Conservation (phyloP, 371 early-diverging fungal genomes). For the Mortierella sp. region DNA sequence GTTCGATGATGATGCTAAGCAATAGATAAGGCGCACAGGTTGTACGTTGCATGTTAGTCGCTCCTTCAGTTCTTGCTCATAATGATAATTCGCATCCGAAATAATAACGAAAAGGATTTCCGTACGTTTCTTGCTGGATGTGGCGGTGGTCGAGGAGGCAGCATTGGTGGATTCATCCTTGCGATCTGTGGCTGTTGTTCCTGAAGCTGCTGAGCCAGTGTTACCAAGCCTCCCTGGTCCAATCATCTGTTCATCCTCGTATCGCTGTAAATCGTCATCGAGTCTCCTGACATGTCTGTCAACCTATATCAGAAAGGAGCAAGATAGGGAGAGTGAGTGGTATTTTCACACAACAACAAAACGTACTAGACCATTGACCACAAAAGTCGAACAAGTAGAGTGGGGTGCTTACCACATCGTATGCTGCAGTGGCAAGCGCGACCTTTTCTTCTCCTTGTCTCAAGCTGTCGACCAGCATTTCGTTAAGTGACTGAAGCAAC, state of each 20-base stretch:
- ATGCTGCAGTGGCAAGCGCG: slow-evolving; percentile 90
- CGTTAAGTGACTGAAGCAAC: slow-evolving; percentile 71
- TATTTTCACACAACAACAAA: background rate
- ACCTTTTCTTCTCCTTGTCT: slow-evolving; percentile 95
- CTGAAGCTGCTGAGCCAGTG: slow-evolving; percentile 23
- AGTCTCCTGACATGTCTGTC: slow-evolving; percentile 92
- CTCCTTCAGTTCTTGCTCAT: background rate
- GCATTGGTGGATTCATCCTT: slow-evolving; percentile 52
- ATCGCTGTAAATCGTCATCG: slow-evolving; percentile 90
- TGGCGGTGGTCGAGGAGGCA: slow-evolving; percentile 18
- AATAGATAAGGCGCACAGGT: background rate
- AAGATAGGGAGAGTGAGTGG: background rate
- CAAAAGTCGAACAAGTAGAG: background rate
- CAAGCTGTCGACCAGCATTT: slow-evolving; percentile 75
- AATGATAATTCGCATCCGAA: background rate
- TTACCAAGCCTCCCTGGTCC: slow-evolving; percentile 66
- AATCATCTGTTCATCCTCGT: slow-evolving; percentile 90
- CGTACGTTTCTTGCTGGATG: slow-evolving; percentile 49
- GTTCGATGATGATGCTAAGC: slow-evolving; percentile 25
- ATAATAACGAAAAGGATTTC: background rate
- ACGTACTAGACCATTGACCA: background rate
- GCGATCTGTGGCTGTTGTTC: slow-evolving; percentile 36
- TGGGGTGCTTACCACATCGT: slow-evolving; percentile 81
- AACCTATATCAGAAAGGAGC: slow-evolving; percentile 64
- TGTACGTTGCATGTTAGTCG: background rate